Conservation (phyloP, 2,329 filamentous ascomycete species). For the Curvularia lunata region DNA sequence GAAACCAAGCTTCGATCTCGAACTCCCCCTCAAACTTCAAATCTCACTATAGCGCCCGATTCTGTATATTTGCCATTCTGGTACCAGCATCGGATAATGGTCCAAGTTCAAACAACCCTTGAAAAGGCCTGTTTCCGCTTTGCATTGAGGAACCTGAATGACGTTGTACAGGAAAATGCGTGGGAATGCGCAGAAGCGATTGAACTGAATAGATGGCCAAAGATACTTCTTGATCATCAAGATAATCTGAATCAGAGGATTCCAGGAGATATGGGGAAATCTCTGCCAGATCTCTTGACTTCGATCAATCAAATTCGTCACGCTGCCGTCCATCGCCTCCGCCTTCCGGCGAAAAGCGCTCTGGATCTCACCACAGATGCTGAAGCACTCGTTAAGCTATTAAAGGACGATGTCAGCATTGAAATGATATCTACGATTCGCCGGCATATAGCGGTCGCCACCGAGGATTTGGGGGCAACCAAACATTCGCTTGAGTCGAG, state of each 20-base stretch:
- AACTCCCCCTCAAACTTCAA: not conserved
- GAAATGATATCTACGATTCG: not conserved
- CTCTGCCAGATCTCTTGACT: not conserved
- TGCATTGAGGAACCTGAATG: not conserved
- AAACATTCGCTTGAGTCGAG: not conserved
- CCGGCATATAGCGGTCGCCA: not conserved
- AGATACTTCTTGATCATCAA: not conserved
- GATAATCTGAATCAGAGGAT: not conserved
- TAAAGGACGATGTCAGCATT: not conserved
- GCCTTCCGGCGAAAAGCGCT: not conserved
- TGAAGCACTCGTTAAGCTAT: not conserved
- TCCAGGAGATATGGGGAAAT: not conserved
- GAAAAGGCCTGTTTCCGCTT: slow-evolving; percentile 3
- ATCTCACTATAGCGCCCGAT: not conserved
- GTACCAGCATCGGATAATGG: slow-evolving; percentile 6
- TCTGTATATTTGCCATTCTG: not conserved
- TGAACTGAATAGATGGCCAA: slow-evolving; percentile 2
- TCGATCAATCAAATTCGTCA: slow-evolving; percentile 4
- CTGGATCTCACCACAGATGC: not conserved
- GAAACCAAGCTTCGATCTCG: not conserved
- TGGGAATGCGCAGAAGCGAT: slow-evolving; percentile 12
- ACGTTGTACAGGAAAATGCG: not conserved
- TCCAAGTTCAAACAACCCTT: not conserved
- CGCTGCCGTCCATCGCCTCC: slow-evolving; percentile 3
- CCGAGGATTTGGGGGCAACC: not conserved